Evolutionary conservation across 2,329 filamentous ascomycete genomes (phyloP).

Genomic region (Colletotrichum destructivum): DNA sequence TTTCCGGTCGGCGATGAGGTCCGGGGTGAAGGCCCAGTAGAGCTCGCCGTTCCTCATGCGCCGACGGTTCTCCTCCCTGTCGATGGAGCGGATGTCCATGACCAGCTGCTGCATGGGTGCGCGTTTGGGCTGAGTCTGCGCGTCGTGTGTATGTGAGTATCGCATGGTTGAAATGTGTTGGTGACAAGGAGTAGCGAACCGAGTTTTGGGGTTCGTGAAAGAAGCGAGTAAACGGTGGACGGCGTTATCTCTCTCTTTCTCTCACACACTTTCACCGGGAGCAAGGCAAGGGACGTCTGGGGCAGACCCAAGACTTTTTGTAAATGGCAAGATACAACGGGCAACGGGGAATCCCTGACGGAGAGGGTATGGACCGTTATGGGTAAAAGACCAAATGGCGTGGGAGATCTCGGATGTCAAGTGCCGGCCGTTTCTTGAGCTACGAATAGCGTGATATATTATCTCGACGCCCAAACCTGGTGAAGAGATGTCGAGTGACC

Average conservation of each 20-base stretch:
- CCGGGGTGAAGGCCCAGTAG: conserved; percentile 81
- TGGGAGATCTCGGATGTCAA: conserved; percentile 19
- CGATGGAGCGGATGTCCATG: conserved; percentile 48
- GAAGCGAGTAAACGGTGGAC: neutral
- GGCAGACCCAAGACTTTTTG: conserved; percentile 29
- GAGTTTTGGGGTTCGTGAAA: neutral
- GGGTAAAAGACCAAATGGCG: neutral
- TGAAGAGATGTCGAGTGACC: conserved; percentile 14
- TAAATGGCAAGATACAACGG: conserved; percentile 13
- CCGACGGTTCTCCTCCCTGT: conserved; percentile 63
- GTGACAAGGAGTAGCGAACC: neutral
- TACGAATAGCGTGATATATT: conserved; percentile 5
- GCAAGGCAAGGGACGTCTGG: conserved; percentile 5
- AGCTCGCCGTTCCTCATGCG: conserved; percentile 79
- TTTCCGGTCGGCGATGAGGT: conserved; percentile 74
- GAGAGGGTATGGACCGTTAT: neutral
- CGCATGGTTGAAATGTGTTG: neutral
- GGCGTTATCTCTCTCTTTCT: no score
- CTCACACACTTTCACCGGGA: neutral
- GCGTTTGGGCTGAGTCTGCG: neutral
- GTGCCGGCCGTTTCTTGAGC: conserved; percentile 11
- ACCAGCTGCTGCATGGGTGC: conserved; percentile 21
- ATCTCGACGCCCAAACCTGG: neutral
- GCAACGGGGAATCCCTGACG: conserved; percentile 1
- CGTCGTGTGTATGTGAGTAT: neutral